Conservation (phyloP, 179 eudicot genomes). For the Drosera spatulata region DNA sequence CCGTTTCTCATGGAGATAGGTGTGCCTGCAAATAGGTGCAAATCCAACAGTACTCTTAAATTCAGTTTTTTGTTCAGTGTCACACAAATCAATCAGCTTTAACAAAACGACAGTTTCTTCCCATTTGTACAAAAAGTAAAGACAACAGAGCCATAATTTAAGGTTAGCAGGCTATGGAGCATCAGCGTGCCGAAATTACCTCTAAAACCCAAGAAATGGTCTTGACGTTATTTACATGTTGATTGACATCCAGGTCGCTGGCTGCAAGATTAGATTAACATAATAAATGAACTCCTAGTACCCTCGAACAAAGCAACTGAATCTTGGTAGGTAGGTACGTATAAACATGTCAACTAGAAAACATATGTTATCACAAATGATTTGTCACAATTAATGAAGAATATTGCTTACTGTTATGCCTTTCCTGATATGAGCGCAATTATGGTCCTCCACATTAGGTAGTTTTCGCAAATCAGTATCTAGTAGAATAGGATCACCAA, state of each 20-base stretch:
- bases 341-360: not conserved
- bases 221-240: slow-evolving; percentile 56
- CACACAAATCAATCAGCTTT: too few relatives aligned
- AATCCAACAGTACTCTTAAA: not conserved
- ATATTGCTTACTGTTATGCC: slow-evolving; percentile 3
- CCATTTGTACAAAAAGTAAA: not conserved
- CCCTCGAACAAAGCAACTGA: not conserved
- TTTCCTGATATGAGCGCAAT: not conserved
- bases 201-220: slow-evolving; percentile 50
- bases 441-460: not conserved
- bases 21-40: slow-evolving; percentile 19
- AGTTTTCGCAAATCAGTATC: not conserved
- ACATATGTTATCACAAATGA: not conserved
- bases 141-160: not conserved
- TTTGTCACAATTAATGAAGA: not conserved
- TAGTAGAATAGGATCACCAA: not conserved
- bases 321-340: slow-evolving; percentile 5
- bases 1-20: slow-evolving; percentile 30
- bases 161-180: not conserved
- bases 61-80: too few relatives aligned
- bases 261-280: not conserved
- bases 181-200: slow-evolving; percentile 15
- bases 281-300: not conserved
- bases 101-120: not conserved
- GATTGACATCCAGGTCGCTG: slow-evolving; percentile 18